Evolutionary conservation across 805 yeast genomes (phyloP).

Genomic region (Alloascoidea africana): DNA sequence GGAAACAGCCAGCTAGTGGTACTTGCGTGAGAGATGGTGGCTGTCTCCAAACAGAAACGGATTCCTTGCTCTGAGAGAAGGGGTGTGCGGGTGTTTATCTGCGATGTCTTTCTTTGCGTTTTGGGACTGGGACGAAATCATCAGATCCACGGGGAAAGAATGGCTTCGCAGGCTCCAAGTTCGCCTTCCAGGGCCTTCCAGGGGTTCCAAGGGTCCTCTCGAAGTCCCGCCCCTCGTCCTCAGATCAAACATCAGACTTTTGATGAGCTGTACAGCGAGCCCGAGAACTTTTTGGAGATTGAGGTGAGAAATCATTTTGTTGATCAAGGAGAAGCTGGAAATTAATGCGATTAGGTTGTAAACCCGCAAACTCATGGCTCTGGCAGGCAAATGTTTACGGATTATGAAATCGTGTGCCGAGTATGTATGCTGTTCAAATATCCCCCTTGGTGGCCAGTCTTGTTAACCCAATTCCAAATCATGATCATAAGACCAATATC

Average conservation of each 20-base stretch:
- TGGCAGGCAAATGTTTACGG: constrained; percentile 64
- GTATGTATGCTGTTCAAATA: constrained; percentile 20
- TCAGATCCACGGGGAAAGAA: no score
- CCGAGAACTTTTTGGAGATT: constrained; percentile 85
- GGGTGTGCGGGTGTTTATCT: no score
- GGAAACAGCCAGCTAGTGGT: no score
- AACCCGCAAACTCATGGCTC: constrained; percentile 65
- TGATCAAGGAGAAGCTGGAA: not conserved
- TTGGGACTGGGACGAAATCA: no score
- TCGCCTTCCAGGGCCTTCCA: no score
- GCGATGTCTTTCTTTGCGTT: no score
- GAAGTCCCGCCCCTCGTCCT: no score
- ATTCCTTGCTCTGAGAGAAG: no score
- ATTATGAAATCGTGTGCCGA: constrained; percentile 78
- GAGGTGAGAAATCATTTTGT: constrained; percentile 44
- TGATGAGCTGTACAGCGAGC: constrained; percentile 81
- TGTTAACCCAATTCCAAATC: not conserved
- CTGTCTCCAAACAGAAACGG: no score
- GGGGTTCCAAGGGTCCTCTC: no score
- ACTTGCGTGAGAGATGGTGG: no score
- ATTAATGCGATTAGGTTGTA: constrained; percentile 21
- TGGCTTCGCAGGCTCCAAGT: no score
- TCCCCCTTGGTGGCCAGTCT: not conserved
- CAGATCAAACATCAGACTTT: constrained; percentile 43
- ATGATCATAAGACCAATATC: constrained; percentile 46